Conservation (phyloP, 352 stramenopile genomes). For the Plasmopara muralis region DNA sequence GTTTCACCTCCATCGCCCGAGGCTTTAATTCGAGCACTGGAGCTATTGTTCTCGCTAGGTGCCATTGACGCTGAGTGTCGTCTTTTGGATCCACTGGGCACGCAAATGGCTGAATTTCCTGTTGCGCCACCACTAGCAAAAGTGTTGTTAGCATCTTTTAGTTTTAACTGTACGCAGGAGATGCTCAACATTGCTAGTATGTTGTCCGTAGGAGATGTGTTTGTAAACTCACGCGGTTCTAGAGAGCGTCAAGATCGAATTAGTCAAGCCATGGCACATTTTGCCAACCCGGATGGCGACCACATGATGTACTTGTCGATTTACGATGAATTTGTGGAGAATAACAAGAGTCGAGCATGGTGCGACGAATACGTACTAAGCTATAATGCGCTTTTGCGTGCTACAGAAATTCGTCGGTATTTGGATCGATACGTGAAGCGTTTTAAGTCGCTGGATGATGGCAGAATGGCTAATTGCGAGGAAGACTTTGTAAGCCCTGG, state of each 20-base stretch:
- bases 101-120: constrained; percentile 96
- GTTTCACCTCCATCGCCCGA: constrained; percentile 67
- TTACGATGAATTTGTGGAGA: constrained; percentile 69
- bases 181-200: constrained; percentile 95
- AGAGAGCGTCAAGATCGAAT: constrained; percentile 69
- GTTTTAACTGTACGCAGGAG: constrained; percentile 85
- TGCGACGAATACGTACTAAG: constrained; percentile 68
- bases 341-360: constrained; percentile 55
- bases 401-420: constrained; percentile 60
- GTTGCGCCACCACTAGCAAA: constrained; percentile 88
- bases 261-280: constrained; percentile 55
- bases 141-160: constrained; percentile 57
- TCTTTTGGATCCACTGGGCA: constrained; percentile 78
- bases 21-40: constrained; percentile 60
- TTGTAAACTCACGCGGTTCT: constrained; percentile 48
- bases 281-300: constrained; percentile 60
- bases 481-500: constrained; percentile 14
- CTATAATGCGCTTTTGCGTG: constrained; percentile 45
- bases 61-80: constrained; percentile 50
- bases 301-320: constrained; percentile 64
- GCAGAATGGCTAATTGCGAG: background rate
- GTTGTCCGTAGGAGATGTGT: constrained; percentile 89
- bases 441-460: constrained; percentile 25
- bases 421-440: constrained; percentile 61
- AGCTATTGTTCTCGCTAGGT: constrained; percentile 63